Conservation (phyloP, 78 protist genomes). For the Guillardia theta region DNA sequence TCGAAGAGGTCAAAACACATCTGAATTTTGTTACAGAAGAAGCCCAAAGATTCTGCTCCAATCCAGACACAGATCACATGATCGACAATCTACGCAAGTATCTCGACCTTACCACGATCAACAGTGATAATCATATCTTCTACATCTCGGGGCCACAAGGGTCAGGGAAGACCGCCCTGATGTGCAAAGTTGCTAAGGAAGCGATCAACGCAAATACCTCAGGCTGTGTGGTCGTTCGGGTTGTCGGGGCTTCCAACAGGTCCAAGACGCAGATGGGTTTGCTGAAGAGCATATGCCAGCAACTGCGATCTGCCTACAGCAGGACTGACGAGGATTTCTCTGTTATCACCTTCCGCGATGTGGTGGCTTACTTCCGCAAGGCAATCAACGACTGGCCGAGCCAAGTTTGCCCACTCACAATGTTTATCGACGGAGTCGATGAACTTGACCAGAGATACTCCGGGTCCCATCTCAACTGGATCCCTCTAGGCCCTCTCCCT, state of each 20-base stretch:
- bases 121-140: no score
- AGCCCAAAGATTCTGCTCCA: no score
- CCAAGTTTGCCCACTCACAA: background rate
- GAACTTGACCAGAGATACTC: background rate
- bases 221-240: background rate
- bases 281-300: background rate
- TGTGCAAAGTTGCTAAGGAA: background rate
- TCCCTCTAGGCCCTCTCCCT: background rate
- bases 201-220: background rate
- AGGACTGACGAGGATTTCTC: background rate
- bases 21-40: no score
- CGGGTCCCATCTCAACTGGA: background rate
- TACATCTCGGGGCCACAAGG: no score
- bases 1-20: no score
- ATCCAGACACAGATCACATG: no score
- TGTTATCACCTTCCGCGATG: background rate
- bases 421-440: background rate
- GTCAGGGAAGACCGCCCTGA: constrained; percentile 1
- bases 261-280: background rate
- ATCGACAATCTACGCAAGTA: no score
- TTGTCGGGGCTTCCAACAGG: background rate
- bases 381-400: background rate
- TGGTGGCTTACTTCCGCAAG: background rate
- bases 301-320: background rate
- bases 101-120: no score